These are phyloP conservation scores for Priceomyces castillae DNA, from an alignment of 805 yeast genomes.

Conservation along the genomic window DNA sequence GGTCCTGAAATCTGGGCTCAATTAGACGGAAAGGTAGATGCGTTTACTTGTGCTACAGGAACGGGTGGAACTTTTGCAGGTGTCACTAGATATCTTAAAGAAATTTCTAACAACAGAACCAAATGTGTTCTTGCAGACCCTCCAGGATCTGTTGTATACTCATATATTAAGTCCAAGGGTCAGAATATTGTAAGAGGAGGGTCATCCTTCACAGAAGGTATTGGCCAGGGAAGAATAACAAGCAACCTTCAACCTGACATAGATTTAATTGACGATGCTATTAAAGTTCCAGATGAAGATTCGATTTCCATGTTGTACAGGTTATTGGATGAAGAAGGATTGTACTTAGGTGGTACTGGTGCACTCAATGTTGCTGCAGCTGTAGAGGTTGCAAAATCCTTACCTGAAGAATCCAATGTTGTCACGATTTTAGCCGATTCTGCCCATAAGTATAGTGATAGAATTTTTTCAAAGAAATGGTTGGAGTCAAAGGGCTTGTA, in stretches of 20 bases:
- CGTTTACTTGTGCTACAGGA: conserved; percentile 87
- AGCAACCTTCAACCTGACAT: conserved; percentile 74
- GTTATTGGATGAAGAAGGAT: conserved; percentile 84
- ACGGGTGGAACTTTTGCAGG: conserved; percentile 95
- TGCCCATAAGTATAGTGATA: conserved; percentile 83
- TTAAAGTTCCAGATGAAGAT: conserved; percentile 73
- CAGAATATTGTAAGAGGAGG: conserved; percentile 69
- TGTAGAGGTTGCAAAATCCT: conserved; percentile 61
- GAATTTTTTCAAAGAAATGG: conserved; percentile 79
- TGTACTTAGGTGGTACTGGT: conserved; percentile 87
- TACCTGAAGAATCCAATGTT: conserved; percentile 78
- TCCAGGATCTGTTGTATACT: conserved; percentile 84
- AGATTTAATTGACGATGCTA: conserved; percentile 73
- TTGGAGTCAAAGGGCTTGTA: conserved; percentile 64
- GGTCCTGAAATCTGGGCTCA: conserved; percentile 95
- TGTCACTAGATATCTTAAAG: conserved; percentile 71
- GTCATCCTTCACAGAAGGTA: conserved; percentile 90
- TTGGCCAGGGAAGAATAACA: conserved; percentile 93
- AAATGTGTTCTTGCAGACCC: conserved; percentile 84
- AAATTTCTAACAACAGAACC: conserved; percentile 57
- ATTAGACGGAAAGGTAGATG: conserved; percentile 72
- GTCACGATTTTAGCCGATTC: conserved; percentile 90
- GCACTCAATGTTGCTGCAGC: conserved; percentile 93
- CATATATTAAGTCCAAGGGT: conserved; percentile 71
- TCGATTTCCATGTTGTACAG: conserved; percentile 82